Base-by-base conservation (phyloP, 2,329 filamentous ascomycete species). In the Helotiales sp. region DNA sequence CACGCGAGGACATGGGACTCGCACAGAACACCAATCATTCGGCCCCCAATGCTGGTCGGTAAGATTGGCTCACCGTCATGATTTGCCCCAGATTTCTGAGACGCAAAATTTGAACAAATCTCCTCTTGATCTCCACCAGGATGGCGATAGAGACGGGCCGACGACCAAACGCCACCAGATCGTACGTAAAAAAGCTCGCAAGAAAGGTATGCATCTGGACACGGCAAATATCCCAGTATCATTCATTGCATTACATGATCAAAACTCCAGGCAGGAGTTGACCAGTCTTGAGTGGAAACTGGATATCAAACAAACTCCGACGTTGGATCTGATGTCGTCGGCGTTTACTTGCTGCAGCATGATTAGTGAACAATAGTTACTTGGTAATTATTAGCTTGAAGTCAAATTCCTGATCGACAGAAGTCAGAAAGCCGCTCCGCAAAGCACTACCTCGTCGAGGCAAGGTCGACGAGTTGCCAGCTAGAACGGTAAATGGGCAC, bases 11-110 rank as follows among this genome's bases (percentile, higher is more conserved):
- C 22, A 44, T 9, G 40, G 19, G 5, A 2, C 33, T 36, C 15
- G 38, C 19, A 9, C 40, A 25, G 22, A 13, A 2, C 38, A 13
- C 38, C 38, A 42, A 42, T 42, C 38, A 24, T 42, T 42, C 38
- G 7, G 17, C 38, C 38, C 38, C 38, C 38, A 42, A 3, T 5
- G 38, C 38, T 24, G 15, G 2, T 10, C 9, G 10, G 38, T 24
- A 3, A 12, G 15, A 42, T 25, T 44, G 15, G 36, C 36, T 10
- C 17, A 3, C 5, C n/a, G 12, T 34, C n/a, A 34, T 13, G 10
- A 34, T 34, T 40, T 40, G 40, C 40, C 40, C 40, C 40, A 44
- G 40, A 13, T 44, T 44, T 44, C 40, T 44, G 40, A 44, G 40
- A 44, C 40, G 40, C 40, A 44, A 44, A 44, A 25, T 27, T 44